A percentile compares a stretch with the other conserved stretches of the same genome.
Conservation (phyloP, 2,329 filamentous ascomycete genomes). For the Elsinoe ampelina region DNA sequence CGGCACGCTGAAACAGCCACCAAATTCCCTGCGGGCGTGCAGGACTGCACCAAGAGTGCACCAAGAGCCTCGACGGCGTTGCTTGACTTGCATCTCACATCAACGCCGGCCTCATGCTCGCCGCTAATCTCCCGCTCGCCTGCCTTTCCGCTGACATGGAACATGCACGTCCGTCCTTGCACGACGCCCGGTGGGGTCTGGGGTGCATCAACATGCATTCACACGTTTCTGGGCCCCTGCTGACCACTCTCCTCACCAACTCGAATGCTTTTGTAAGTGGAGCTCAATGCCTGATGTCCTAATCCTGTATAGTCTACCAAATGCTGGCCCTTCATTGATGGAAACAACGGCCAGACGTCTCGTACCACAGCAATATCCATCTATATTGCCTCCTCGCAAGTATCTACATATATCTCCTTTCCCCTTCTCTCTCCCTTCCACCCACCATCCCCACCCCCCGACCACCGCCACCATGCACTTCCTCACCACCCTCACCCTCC, state of each 20-base stretch:
- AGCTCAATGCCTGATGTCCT: neutral
- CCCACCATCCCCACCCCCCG: neutral
- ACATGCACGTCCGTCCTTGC: conserved; percentile 7
- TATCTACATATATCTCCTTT: neutral
- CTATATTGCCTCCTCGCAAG: neutral
- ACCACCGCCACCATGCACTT: conserved; percentile 6
- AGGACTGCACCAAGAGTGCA: neutral
- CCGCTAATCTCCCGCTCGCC: neutral
- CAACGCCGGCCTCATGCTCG: neutral
- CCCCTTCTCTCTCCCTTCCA: neutral
- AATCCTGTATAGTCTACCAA: neutral
- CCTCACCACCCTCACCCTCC: neutral
- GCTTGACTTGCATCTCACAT: neutral
- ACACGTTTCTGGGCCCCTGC: neutral
- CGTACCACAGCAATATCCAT: neutral
- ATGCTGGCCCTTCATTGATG: conserved; percentile 10
- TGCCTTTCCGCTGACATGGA: conserved; percentile 7
- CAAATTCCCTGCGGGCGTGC: neutral
- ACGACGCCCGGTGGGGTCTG: conserved; percentile 8
- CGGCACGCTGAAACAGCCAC: neutral
- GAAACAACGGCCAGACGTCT: neutral
- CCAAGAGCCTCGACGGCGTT: neutral
- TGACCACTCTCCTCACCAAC: conserved; percentile 1
- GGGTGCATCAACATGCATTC: neutral
- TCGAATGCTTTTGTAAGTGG: neutral